These are phyloP conservation scores for Deuterostichococcus epilithicus DNA, from an alignment of 139 green algal genomes.

Conservation along the genomic window DNA sequence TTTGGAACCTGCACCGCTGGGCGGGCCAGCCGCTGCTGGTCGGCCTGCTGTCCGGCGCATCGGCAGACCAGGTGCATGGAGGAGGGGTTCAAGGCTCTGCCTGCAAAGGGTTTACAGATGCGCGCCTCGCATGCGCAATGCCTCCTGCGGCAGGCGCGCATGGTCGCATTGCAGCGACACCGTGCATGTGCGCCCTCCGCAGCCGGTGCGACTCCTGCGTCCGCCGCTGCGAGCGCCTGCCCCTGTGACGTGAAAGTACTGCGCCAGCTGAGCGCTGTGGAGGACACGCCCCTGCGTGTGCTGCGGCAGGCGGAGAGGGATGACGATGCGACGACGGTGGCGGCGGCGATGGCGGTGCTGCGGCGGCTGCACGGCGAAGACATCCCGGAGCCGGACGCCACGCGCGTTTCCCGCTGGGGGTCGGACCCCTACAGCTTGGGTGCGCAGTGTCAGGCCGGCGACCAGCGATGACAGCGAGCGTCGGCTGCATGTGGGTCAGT, in stretches of 20 bases:
- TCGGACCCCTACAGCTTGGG: slow-evolving; percentile 35
- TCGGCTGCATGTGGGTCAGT: too few species aligned
- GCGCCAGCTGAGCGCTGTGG: too few species aligned
- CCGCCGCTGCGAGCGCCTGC: too few species aligned
- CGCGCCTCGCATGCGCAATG: slow-evolving; percentile 5
- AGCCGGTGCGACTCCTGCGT: too few species aligned
- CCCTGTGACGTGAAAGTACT: too few species aligned
- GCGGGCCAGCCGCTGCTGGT: slow-evolving; percentile 39
- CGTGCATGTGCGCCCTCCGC: too few species aligned
- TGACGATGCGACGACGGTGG: slow-evolving; percentile 16
- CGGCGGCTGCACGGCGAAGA: slow-evolving; percentile 23
- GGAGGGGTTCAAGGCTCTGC: too few species aligned
- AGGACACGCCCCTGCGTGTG: too few species aligned
- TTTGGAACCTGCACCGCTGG: slow-evolving; percentile 77
- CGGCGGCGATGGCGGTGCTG: slow-evolving; percentile 43
- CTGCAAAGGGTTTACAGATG: not conserved
- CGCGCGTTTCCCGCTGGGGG: slow-evolving; percentile 45
- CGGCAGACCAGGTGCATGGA: not conserved
- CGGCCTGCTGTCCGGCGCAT: slow-evolving; percentile 48
- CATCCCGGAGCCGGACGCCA: slow-evolving; percentile 33
- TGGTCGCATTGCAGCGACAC: too few species aligned
- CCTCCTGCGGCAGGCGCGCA: too few species aligned
- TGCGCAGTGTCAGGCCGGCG: too few species aligned
- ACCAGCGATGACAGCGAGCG: too few species aligned
- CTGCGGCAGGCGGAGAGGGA: slow-evolving; percentile 12